Evolutionary conservation across 345 rosid genomes (phyloP), one percentile per base, ranked within the genome.

Genomic region (Brassica cretica): DNA sequence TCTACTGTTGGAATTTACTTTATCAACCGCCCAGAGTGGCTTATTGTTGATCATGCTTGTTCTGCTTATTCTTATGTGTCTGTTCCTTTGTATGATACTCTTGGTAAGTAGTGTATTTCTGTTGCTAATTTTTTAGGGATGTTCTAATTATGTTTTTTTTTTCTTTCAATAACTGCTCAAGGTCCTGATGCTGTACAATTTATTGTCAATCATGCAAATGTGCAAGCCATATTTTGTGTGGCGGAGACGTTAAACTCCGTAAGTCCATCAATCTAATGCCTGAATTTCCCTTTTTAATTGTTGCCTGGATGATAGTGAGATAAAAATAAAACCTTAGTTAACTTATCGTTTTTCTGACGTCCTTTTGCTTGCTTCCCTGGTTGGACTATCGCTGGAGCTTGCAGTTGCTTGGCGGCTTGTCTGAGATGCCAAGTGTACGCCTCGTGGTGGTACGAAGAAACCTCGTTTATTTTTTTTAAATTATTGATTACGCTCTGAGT

Each of bases 11-110:
- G 99, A 70, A 70, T 93, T 55, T 95, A 95, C 84, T 95, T 95
- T 75, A 89, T 93, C 81, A 95, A 95, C 78, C 90, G 97, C 51
- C 97, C 98, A 11, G 98, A 95, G 81, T 95, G 99, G 99, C 78
- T 89, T 16, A 86, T 95, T 55, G 90, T 88, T 82, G 99, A 95
- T 84, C 98, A 95, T 83, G 97, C 99, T 55, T 93, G 99, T 83
- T 85, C 97, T 11, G 91, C 99, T 8, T 95, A 89, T 76, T 95
- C 98, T 73, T 88, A 74, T 65, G 79, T 89, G 44, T 93, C 97
- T 11, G 98, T 95, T 88, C 99, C 99, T 84, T 82, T 95, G 77
- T 95, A 93, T 70, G 99, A 95, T 87, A 95, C 98, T 33, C 96
- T 93, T 73, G 99, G 99, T 91, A 51, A 62, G 88, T 76, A 9